Base-by-base conservation (phyloP, 1,139 yeast species). In the Blastobotrys buckinghamii region DNA sequence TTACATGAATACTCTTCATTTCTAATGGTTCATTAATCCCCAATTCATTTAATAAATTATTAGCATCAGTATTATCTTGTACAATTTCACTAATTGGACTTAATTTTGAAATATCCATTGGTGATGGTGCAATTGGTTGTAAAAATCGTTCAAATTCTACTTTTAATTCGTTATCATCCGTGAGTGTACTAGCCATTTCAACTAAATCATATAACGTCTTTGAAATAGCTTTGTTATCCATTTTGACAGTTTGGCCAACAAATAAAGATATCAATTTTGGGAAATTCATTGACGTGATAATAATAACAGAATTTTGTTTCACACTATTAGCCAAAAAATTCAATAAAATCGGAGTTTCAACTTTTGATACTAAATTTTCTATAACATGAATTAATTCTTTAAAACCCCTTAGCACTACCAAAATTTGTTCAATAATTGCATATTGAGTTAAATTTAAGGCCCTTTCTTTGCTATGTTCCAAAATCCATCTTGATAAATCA, bases 1-100 rank as follows among this genome's bases (percentile, higher is more conserved):
- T 48, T 29, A 51, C 53, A 1, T 58, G 55, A 10, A 59, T 35
- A 2, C 52, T 38, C 8, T 54, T 42, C 15, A 53, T 32, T 42
- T 53, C 61, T 17, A 55, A 41, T 5, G 51, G 54, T 20, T 56
- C 62, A 29, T 41, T 29, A 26, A 48, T 38, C 2, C 49, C 48
- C 26, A 47, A 24, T 13, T 38, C 42, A 9, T 26, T 15, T 13
- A 45, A 16, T 27, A 42, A 12, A 15, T 42, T 48, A 24, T 24
- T 38, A 2, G 47, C 37, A 16, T 47, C 50, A 42, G 42, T 17
- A 20, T 22, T 30, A 20, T 42, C 51, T 16, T 44, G 13, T 3
- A 32, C 47, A 12, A 53, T 50, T 39, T 59, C 66, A 2, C 61
- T 61, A 53, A 60, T 54, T 1, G 65, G 65, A 1, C 65, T 62